These are phyloP conservation scores for Euphorbia celastroides DNA, from an alignment of 441 rosid species.

Conservation along the genomic window DNA sequence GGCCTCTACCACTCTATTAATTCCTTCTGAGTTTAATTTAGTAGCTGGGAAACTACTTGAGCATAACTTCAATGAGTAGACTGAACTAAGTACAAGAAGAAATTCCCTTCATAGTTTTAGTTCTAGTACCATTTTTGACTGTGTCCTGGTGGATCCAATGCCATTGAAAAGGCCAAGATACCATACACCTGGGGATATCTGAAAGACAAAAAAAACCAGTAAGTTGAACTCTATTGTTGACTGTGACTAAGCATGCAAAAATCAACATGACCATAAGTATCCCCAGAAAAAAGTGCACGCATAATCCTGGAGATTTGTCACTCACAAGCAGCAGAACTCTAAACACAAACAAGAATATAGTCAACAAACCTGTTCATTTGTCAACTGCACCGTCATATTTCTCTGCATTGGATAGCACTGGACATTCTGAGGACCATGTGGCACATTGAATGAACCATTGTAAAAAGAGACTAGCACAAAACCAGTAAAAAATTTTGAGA, in stretches of 20 bases:
- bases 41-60: neutral
- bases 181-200: constrained; percentile 90
- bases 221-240: constrained; percentile 16
- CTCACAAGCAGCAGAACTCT: neutral
- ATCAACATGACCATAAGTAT: neutral
- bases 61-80: constrained; percentile 6
- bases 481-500: constrained; percentile 14
- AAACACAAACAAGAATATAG: constrained; percentile 6
- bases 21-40: neutral
- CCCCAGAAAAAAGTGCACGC: neutral
- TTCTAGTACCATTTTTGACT: constrained; percentile 75
- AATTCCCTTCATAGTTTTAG: constrained; percentile 1
- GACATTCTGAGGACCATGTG: constrained; percentile 48
- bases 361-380: constrained; percentile 76
- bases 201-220: constrained; percentile 17
- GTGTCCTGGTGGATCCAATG: constrained; percentile 75
- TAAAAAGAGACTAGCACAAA: constrained; percentile 38
- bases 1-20: neutral
- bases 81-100: constrained; percentile 3
- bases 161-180: constrained; percentile 94
- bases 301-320: neutral
- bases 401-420: constrained; percentile 85
- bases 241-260: neutral
- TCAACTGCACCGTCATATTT: constrained; percentile 55
- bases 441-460: constrained; percentile 52